These are phyloP conservation scores for Phallus indusiatus DNA, from an alignment of 768 basidiomycete genomes.

Conservation along the genomic window DNA sequence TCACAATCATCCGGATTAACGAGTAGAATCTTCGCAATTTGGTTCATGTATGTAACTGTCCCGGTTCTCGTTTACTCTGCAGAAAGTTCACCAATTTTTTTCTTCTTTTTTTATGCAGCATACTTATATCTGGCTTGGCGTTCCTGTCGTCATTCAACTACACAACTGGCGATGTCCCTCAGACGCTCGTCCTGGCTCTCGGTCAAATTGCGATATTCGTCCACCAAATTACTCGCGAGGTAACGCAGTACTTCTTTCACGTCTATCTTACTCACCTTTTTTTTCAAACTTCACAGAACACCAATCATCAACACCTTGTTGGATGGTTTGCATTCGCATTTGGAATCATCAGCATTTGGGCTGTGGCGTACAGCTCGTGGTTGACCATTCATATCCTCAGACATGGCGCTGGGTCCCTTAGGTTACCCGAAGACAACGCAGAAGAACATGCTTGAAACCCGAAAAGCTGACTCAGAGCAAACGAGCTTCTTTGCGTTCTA, in stretches of 20 bases:
- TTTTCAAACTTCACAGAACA: neutral
- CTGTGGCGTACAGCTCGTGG: slow-evolving; percentile 4
- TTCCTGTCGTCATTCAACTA: neutral
- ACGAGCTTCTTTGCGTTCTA: too few species aligned
- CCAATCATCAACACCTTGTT: slow-evolving; percentile 4
- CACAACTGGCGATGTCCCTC: slow-evolving; percentile 8
- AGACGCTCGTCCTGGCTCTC: slow-evolving; percentile 2
- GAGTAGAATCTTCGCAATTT: slow-evolving; percentile 9
- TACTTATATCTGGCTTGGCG: slow-evolving; percentile 5
- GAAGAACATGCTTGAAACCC: neutral
- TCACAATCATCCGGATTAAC: neutral
- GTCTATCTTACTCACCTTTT: too few species aligned
- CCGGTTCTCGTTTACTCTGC: neutral
- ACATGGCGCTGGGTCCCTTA: slow-evolving; percentile 6
- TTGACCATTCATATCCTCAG: slow-evolving; percentile 2
- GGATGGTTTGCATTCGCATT: slow-evolving; percentile 8
- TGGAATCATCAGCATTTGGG: slow-evolving; percentile 7
- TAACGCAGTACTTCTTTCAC: neutral
- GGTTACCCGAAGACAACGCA: neutral
- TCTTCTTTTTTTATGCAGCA: neutral
- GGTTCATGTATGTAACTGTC: slow-evolving; percentile 8
- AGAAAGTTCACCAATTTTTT: neutral
- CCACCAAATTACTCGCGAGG: slow-evolving; percentile 6
- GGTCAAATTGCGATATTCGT: slow-evolving; percentile 10
- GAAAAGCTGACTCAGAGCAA: neutral